These are phyloP conservation scores for Elymus sibiricus DNA, from an alignment of 176 grass and related monocot genomes.

Conservation along the genomic window DNA sequence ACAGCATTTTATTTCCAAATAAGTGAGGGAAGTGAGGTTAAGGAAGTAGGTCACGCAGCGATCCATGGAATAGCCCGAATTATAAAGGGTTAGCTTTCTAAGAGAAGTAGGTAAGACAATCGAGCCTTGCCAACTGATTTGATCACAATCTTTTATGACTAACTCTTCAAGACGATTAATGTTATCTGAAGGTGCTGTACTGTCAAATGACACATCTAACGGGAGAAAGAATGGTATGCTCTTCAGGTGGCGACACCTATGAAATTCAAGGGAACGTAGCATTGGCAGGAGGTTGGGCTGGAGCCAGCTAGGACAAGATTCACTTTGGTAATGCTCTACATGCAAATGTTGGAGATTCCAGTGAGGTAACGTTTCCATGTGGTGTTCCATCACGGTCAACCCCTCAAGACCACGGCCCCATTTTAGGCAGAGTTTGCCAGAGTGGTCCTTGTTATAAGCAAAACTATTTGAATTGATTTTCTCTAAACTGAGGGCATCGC, in stretches of 20 bases:
- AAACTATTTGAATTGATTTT: neutral
- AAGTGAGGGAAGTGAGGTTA: no score
- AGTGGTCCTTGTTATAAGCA: neutral
- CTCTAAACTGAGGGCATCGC: neutral
- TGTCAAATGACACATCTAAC: neutral
- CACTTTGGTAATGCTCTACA: fast-evolving
- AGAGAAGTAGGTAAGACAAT: no score
- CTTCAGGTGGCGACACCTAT: neutral
- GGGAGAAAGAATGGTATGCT: neutral
- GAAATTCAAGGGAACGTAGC: neutral
- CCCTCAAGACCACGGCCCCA: fast-evolving
- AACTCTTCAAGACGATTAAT: neutral
- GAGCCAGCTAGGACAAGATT: neutral
- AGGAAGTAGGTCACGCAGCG: no score
- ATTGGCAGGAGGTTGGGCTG: neutral
- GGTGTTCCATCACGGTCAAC: neutral
- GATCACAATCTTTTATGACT: no score
- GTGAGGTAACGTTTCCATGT: neutral
- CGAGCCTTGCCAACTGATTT: no score
- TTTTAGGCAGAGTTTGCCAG: neutral
- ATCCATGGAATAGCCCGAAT: no score
- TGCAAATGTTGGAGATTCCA: neutral
- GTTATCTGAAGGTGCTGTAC: neutral
- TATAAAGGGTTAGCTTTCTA: no score
- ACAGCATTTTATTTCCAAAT: no score